These are phyloP conservation scores for Solanum rostratum DNA, from an alignment of 257 asterid genomes.

Conservation along the genomic window DNA sequence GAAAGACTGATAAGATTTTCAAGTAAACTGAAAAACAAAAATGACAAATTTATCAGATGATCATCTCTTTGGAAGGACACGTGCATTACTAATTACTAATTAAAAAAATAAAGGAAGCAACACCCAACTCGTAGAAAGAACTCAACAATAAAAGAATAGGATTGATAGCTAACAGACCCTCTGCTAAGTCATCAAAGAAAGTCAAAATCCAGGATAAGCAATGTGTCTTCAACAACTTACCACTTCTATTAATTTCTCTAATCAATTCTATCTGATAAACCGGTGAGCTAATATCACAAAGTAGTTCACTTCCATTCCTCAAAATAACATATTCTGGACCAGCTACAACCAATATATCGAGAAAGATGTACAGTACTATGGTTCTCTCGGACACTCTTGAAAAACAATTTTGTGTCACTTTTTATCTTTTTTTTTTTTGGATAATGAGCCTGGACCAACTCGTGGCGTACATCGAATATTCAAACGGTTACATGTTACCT, in stretches of 20 bases:
- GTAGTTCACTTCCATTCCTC: neutral
- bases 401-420: neutral
- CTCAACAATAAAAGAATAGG: neutral
- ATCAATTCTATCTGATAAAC: neutral
- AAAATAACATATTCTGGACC: neutral
- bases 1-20: neutral
- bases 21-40: neutral
- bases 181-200: neutral
- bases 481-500: neutral
- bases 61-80: neutral
- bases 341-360: neutral
- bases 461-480: neutral
- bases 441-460: neutral
- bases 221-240: neutral
- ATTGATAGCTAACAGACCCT: neutral
- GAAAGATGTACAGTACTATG: neutral
- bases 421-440: neutral
- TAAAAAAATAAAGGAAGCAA: neutral
- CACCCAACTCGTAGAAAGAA: neutral
- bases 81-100: neutral
- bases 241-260: neutral
- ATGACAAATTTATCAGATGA: neutral
- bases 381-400: neutral
- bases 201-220: neutral
- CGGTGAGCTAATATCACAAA: neutral